Conservation (phyloP, 768 basidiomycete species). For the Tricholoma sp. region DNA sequence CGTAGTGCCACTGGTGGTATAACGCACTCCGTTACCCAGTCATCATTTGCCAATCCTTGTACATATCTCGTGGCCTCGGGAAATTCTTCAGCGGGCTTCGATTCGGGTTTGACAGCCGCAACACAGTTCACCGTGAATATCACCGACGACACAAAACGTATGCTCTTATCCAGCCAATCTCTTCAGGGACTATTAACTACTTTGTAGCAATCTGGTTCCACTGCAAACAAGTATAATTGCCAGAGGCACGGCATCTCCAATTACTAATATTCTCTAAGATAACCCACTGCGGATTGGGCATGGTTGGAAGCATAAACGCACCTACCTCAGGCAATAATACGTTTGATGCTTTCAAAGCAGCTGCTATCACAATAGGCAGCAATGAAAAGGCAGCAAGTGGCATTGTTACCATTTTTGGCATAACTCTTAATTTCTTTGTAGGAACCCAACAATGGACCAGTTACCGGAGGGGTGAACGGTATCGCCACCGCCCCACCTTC, state of each 20-base stretch:
- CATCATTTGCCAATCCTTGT: slow-evolving; percentile 50
- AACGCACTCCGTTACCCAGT: slow-evolving; percentile 53
- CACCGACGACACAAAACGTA: slow-evolving; percentile 42
- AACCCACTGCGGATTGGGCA: slow-evolving; percentile 45
- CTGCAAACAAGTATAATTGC: slow-evolving; percentile 36
- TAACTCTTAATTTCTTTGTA: slow-evolving; percentile 8
- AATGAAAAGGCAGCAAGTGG: slow-evolving; percentile 30
- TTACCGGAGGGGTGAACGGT: slow-evolving; percentile 38
- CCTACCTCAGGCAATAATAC: slow-evolving; percentile 37
- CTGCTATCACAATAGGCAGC: slow-evolving; percentile 33
- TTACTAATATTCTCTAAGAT: neutral
- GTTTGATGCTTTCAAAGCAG: slow-evolving; percentile 33
- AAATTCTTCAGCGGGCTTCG: slow-evolving; percentile 41
- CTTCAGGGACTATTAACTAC: neutral
- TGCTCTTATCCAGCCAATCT: slow-evolving; percentile 14
- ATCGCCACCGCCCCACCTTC: slow-evolving; percentile 28
- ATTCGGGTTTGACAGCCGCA: slow-evolving; percentile 41
- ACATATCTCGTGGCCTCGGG: slow-evolving; percentile 36
- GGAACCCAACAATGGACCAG: slow-evolving; percentile 34
- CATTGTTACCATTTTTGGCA: neutral
- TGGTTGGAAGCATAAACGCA: slow-evolving; percentile 50
- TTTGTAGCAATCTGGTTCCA: slow-evolving; percentile 52
- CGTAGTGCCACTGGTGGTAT: slow-evolving; percentile 20
- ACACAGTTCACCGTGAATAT: slow-evolving; percentile 44
- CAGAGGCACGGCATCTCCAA: neutral